Evolutionary conservation across 306 rosid genomes (phyloP).

Genomic region (Abrus precatorius): DNA sequence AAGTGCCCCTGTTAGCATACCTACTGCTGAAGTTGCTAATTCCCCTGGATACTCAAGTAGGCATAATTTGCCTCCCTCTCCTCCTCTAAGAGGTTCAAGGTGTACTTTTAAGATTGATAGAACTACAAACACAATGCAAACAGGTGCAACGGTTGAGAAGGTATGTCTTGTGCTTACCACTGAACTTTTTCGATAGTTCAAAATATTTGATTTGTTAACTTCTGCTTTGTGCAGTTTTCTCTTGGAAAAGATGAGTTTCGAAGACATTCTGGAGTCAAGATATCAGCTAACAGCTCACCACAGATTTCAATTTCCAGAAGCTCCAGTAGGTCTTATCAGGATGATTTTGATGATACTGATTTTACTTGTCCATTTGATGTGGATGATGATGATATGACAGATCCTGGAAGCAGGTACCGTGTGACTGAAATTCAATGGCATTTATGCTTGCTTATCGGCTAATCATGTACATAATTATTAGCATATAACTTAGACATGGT

Average conservation of each 20-base stretch:
- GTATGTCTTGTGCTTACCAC: slow-evolving; percentile 53
- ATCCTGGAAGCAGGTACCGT: slow-evolving; percentile 86
- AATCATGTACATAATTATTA: slow-evolving; percentile 18
- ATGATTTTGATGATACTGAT: slow-evolving; percentile 75
- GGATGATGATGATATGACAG: slow-evolving; percentile 73
- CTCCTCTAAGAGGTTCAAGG: slow-evolving; percentile 57
- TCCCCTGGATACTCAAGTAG: slow-evolving; percentile 56
- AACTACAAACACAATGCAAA: slow-evolving; percentile 51
- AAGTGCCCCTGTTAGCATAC: slow-evolving; percentile 82
- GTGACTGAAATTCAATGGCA: slow-evolving; percentile 32
- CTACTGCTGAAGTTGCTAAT: slow-evolving; percentile 53
- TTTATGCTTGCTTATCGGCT: slow-evolving; percentile 35
- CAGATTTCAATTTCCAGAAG: slow-evolving; percentile 73
- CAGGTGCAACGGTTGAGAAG: slow-evolving; percentile 69
- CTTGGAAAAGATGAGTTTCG: slow-evolving; percentile 68
- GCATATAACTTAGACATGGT: slow-evolving; percentile 1
- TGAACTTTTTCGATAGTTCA: not conserved
- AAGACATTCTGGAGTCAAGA: slow-evolving; percentile 63
- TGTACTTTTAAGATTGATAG: slow-evolving; percentile 59
- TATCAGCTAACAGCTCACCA: slow-evolving; percentile 63
- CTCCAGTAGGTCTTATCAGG: slow-evolving; percentile 84
- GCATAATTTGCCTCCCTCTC: slow-evolving; percentile 71
- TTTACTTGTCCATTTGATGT: slow-evolving; percentile 79
- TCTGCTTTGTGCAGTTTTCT: slow-evolving; percentile 61
- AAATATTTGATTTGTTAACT: slow-evolving; percentile 29